Base-by-base conservation (phyloP, 1,284 basidiomycete species). In the Moesziomyces parantarcticus region DNA sequence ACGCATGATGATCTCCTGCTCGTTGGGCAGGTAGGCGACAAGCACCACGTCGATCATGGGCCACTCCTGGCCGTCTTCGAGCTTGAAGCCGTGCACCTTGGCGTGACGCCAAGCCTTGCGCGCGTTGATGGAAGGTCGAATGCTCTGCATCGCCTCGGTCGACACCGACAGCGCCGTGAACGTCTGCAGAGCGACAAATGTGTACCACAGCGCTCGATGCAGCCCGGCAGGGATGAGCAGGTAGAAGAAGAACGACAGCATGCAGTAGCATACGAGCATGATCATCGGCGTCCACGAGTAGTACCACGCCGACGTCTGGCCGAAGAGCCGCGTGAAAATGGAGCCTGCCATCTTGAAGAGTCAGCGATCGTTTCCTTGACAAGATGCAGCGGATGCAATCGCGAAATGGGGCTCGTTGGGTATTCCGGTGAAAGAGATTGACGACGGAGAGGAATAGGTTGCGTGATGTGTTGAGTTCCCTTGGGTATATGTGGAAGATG, bases 21-120 rank as follows among this genome's bases (percentile, higher is more conserved):
- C 78, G 58, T 78, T 78, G 36, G 75, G 77, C 18, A 78, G 56
- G 63, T 80, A 78, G 21, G 78, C 75, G 22, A 78, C 77, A 9
- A 80, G 66, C 10, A 80, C 69, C 41, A 80, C 65, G 52, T 80
- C 77, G 46, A 80, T 75, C 13, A 67, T 16, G 1, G 77, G 77
- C 66, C 77, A 79, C 20, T 73, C 65, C 20, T 76, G 65, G 5
- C 74, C 74, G n/a, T 72, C 55, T 9, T 72, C 59, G 29, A 67
- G 59, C 63, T 72, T 66, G 63, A 66, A 72, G 48, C 69, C 69
- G 57, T 73, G 65, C 29, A 53, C 59, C 29, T 57, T 69, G 18
- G 73, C 75, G 41, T 75, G 62, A 23, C 77, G 70, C 50, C 57
- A 63, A 18, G 63, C 77, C 32, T 76, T 67, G 9, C 78, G 59